Evolutionary conservation across 176 grass and related monocot species (phyloP), one percentile per base, ranked within the genome.

Genomic region (Hordeum vulgare): DNA sequence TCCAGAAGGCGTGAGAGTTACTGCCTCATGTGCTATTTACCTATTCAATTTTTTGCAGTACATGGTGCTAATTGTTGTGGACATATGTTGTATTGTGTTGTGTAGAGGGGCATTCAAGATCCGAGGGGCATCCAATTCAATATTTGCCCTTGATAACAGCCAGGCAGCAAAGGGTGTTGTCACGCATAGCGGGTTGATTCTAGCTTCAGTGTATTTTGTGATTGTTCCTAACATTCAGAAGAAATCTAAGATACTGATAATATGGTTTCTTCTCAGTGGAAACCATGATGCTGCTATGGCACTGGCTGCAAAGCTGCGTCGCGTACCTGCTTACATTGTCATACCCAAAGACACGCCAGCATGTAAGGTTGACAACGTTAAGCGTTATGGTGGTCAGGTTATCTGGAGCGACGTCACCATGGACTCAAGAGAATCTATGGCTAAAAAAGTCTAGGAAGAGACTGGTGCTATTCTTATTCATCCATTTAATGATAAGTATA

Each of bases 21-120:
- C 72, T 85, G 33, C 0, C 73, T 14, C 6, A 54, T 69, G 21
- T 53, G 33, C 12, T 84, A 28, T 81, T 84, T 71, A 27, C 81
- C 31, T 81, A 56, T 36, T 7, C 34, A 68, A 73, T 72, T 71
- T 11, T 64, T 28, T 76, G 12, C n/a, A 47, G 8, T 83, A 11
- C 20, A 41, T 74, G 54, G 21, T 77, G 64, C 79, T 39, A 33
- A 87, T 28, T 71, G 60, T 45, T 76, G 15, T 75, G 25, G 53
- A 15, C 9, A 24, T 23, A 31, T 56, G 28, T 24, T 89, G 36
- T 42, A 11, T 24, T 88, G 36, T 47, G 37, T 4, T 78, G 36
- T 84, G 51, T 34, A 97, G 95, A 72, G 95, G 95, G 5, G 90
- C 95, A 15, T 98, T 98, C 82, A 98, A 98, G 89, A 93, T 98